Evolutionary conservation across 495 filamentous ascomycete genomes (phyloP), one percentile per base, ranked within the genome.

Genomic region (Podospora bellae-mahoneyi): DNA sequence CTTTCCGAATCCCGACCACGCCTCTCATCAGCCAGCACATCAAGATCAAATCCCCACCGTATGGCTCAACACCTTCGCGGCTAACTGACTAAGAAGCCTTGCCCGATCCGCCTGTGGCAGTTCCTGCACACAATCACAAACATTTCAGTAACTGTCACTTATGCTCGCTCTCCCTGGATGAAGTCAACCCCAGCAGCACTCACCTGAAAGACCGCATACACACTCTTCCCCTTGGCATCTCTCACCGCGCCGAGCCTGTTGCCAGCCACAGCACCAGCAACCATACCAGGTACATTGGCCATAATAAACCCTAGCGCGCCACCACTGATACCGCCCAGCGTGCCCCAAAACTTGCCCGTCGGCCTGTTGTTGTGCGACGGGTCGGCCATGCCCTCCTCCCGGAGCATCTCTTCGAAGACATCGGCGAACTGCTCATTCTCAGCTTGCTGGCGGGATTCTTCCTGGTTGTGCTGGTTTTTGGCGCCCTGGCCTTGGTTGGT

Each of bases 361-460:
- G 90, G 89, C 55, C 73, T 28, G 32, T 39, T 80, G 6, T 72
- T 76, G 20, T 86, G 84, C 65, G 89, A 88, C 0, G 90, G 89
- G 78, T 71, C 70, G 57, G 71, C 72, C 71, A 98, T 84, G 0
- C 94, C 95, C 75, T 97, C 91, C 72, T 99, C 95, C 44, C 91
- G 87, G 78, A 98, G 79, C 95, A 99, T 99, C 84, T 99, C 95
- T 83, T 99, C 96, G 74, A 99, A 99, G 2, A 93, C 90, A 68
- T 87, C 85, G 20, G 89, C 92, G 75, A 98, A 99, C 79, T 98
- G 95, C 68, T 89, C 87, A 59, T 88, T 84, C 70, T 88, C 84
- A 72, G 87, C 79, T 66, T 73, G 73, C 66, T 75, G 76, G 9
- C 81, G 72, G 13, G 27, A 7, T 23, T 63, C 61, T 18, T 73